Conservation (phyloP, 441 rosid species). For the Erodium chrysanthum region DNA sequence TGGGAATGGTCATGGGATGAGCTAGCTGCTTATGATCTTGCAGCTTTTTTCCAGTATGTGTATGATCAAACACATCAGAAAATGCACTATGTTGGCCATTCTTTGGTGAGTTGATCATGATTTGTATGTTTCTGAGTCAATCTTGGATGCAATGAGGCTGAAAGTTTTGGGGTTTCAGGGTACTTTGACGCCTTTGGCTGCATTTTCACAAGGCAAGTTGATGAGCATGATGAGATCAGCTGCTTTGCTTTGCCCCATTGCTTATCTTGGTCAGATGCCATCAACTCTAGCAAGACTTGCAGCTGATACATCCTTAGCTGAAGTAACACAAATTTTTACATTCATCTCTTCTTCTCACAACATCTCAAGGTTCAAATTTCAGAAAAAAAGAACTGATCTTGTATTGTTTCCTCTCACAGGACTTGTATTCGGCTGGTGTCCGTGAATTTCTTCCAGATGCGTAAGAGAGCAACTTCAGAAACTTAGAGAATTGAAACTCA, state of each 20-base stretch:
- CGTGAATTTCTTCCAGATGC: conserved; percentile 33
- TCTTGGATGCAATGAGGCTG: too few relatives aligned
- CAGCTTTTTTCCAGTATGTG: conserved; percentile 26
- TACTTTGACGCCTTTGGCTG: conserved; percentile 27
- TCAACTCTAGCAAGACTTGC: conserved; percentile 21
- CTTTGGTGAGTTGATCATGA: conserved; percentile 26
- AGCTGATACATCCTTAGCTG: conserved; percentile 21
- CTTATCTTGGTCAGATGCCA: conserved; percentile 21
- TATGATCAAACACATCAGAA: conserved; percentile 24
- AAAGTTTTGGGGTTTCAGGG: conserved; percentile 17
- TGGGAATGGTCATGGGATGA: conserved; percentile 54
- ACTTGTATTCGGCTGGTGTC: conserved; percentile 35
- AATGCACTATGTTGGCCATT: conserved; percentile 38
- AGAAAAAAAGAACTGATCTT: neutral
- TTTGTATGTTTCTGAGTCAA: too few relatives aligned
- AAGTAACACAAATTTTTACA: conserved; percentile 14
- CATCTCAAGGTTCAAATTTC: neutral
- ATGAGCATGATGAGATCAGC: conserved; percentile 23
- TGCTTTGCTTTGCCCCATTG: conserved; percentile 29
- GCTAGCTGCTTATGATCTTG: conserved; percentile 26
- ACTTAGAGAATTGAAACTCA: too few relatives aligned
- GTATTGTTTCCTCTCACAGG: conserved; percentile 20
- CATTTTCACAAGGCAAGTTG: conserved; percentile 22
- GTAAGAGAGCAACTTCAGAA: conserved; percentile 19
- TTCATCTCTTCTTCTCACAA: neutral